Evolutionary conservation across 495 filamentous ascomycete species (phyloP).

Genomic region (Ramalina intermedia): DNA sequence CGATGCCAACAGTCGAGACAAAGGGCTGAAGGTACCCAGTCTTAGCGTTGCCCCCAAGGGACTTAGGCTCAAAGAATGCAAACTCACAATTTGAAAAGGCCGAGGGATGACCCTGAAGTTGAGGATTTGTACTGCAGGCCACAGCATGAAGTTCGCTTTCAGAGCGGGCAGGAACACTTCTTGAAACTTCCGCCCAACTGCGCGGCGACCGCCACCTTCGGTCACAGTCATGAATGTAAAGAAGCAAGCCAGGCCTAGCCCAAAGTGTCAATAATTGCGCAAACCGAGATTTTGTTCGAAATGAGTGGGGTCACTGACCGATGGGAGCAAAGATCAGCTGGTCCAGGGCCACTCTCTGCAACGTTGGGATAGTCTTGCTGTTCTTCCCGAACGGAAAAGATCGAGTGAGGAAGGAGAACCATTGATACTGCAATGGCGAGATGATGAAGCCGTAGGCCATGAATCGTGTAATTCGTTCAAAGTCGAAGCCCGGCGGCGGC

Average conservation of each 20-base stretch:
- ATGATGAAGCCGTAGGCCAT: conserved; percentile 94
- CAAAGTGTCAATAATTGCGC: neutral
- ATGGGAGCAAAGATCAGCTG: conserved; percentile 92
- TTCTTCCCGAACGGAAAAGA: conserved; percentile 74
- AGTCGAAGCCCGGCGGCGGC: conserved; percentile 79
- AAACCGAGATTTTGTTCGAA: no score
- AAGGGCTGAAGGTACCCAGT: conserved; percentile 52
- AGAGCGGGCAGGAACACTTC: conserved; percentile 88
- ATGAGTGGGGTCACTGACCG: conserved; percentile 30
- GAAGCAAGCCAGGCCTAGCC: conserved; percentile 65
- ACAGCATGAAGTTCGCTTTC: conserved; percentile 92
- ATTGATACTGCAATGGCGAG: conserved; percentile 92
- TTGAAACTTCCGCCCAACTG: conserved; percentile 69
- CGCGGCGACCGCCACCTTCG: conserved; percentile 77
- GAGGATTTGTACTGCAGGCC: conserved; percentile 91
- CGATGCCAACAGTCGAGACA: conserved; percentile 90
- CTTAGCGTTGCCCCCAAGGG: neutral
- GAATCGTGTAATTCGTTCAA: conserved; percentile 82
- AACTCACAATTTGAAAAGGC: conserved; percentile 88
- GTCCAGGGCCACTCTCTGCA: conserved; percentile 86
- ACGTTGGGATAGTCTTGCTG: conserved; percentile 53
- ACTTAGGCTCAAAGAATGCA: neutral
- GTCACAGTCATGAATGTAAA: conserved; percentile 95
- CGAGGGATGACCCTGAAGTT: conserved; percentile 94
- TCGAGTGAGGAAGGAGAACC: conserved; percentile 79